These are phyloP conservation scores for Clonostachys byssicola DNA, from an alignment of 2,329 filamentous ascomycete species.

Conservation along the genomic window DNA sequence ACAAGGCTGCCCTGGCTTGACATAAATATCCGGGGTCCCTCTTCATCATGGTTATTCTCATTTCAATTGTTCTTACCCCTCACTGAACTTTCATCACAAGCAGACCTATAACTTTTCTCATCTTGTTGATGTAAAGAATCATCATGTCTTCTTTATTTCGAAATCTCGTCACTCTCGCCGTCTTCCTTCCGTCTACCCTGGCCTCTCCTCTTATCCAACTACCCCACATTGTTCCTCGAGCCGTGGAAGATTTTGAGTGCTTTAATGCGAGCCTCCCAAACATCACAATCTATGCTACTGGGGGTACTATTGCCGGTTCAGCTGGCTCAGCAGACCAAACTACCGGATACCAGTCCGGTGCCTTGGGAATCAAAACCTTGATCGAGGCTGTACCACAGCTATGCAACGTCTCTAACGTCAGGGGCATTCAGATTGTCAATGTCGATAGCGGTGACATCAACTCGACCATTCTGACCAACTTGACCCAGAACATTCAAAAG, in stretches of 20 bases:
- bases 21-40: too few relatives aligned
- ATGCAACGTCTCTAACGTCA: constrained; percentile 47
- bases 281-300: constrained; percentile 52
- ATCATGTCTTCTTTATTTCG: too few relatives aligned
- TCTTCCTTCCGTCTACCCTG: too few relatives aligned
- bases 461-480: constrained; percentile 37
- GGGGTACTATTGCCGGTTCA: constrained; percentile 55
- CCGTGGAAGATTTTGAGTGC: constrained; percentile 7
- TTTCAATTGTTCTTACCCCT: too few relatives aligned
- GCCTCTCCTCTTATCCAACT: too few relatives aligned
- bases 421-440: constrained; percentile 46
- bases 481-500: constrained; percentile 41
- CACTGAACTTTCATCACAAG: too few relatives aligned
- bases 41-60: too few relatives aligned
- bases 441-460: constrained; percentile 43
- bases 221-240: too few relatives aligned
- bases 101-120: too few relatives aligned
- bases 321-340: constrained; percentile 41
- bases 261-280: constrained; percentile 42
- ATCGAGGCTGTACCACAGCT: constrained; percentile 52
- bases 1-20: too few relatives aligned
- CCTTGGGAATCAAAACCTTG: constrained; percentile 42
- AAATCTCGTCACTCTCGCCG: too few relatives aligned
- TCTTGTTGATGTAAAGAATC: too few relatives aligned
- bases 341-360: constrained; percentile 33